Evolutionary conservation across 495 filamentous ascomycete genomes (phyloP), one percentile per base, ranked within the genome.

Genomic region (Apiosordaria backusii): DNA sequence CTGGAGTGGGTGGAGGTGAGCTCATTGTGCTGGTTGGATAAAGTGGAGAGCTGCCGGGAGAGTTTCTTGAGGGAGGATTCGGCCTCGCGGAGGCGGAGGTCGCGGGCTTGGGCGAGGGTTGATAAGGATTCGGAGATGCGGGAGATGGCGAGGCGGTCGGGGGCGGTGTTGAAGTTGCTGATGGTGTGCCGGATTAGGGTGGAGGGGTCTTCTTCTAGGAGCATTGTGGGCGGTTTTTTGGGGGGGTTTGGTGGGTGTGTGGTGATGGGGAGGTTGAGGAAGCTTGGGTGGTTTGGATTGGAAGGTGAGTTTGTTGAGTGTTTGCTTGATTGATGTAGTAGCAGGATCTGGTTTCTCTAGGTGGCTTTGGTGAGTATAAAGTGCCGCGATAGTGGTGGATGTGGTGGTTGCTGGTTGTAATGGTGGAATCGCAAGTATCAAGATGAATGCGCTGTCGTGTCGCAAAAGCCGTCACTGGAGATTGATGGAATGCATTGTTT

Each of bases 121-220:
- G 87, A 84, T 65, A 97, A 85, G 2, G 91, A 93, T 79, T 90
- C 89, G 78, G 87, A 86, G 75, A 98, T 91, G 75, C 94, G 91
- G n/a, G 89, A 82, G 58, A 97, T 86, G 71, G 90, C 89, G 76
- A 88, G 81, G 70, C 90, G 93, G 82, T 99, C 95, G 3, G 90
- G 89, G 54, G 86, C 81, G 75, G 92, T 96, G 80, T 97, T 94
- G 86, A 99, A 99, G 83, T 97, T 97, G 61, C 86, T 83, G 76
- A 94, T 88, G 22, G 92, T 96, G 78, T 94, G 88, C 76, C 88
- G 83, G 77, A 98, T 96, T 72, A 98, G 91, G 24, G 88, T 89
- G 53, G 88, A 91, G 66, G 95, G 95, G 75, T 92, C 91, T 81
- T 98, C 95, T 81, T 98, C 95, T 80, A 99, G 92, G 74, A 99